Evolutionary conservation across 768 basidiomycete genomes (phyloP).

Genomic region (Epithele typhae): DNA sequence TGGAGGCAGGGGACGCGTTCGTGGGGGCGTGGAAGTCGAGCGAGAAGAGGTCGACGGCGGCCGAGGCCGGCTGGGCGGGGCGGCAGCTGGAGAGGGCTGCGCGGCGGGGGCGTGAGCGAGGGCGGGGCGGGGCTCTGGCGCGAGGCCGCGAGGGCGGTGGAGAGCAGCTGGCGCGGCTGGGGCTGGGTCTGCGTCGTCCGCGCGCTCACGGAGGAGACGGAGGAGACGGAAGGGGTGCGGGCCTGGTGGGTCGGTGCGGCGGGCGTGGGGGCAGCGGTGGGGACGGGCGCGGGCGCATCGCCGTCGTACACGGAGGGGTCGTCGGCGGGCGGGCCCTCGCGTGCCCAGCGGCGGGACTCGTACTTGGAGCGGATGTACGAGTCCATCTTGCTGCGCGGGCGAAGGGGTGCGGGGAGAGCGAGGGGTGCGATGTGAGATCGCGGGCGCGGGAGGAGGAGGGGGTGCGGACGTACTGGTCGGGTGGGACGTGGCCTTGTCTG

Average conservation of each 20-base stretch:
- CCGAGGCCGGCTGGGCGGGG: conserved; percentile 23
- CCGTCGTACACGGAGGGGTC: conserved; percentile 79
- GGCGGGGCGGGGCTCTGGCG: conserved; percentile 8
- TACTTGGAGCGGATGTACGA: conserved; percentile 97
- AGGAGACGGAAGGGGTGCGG: conserved; percentile 17
- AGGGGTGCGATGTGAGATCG: not conserved
- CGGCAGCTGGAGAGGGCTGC: conserved; percentile 16
- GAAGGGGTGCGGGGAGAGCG: not conserved
- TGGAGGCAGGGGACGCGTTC: conserved; percentile 21
- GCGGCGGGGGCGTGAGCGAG: conserved; percentile 2
- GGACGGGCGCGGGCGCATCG: conserved; percentile 23
- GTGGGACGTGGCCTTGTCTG: conserved; percentile 85
- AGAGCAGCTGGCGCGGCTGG: conserved; percentile 55
- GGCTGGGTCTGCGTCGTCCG: conserved; percentile 39
- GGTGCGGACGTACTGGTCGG: conserved; percentile 78
- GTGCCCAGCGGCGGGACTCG: conserved; percentile 88
- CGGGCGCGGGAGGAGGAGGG: not conserved
- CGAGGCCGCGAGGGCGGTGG: conserved; percentile 19
- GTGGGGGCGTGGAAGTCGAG: conserved; percentile 79
- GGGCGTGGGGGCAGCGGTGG: conserved; percentile 15
- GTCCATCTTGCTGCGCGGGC: conserved; percentile 83
- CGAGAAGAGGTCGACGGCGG: conserved; percentile 69
- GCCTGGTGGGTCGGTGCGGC: conserved; percentile 16
- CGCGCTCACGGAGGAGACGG: conserved; percentile 18
- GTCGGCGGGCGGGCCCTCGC: conserved; percentile 78